Evolutionary conservation across 2,329 filamentous ascomycete genomes (phyloP).

Genomic region (Trichoderma aggressivum): DNA sequence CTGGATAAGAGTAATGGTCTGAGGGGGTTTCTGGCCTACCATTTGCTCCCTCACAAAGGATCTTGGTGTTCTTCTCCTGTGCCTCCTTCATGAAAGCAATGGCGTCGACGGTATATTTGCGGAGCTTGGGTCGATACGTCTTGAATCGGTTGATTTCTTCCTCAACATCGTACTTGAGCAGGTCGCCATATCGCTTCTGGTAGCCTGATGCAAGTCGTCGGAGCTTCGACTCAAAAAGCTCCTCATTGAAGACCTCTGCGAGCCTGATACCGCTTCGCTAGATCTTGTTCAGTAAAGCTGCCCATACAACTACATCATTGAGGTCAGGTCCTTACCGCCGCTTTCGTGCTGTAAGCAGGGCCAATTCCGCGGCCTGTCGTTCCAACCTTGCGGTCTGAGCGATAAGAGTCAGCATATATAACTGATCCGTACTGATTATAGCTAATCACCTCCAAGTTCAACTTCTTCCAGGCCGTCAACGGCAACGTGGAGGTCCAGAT

Average conservation of each 20-base stretch:
- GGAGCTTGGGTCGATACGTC: conserved; percentile 54
- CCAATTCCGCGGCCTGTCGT: conserved; percentile 41
- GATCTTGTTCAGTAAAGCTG: conserved; percentile 22
- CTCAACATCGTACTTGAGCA: conserved; percentile 64
- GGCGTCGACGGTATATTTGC: conserved; percentile 63
- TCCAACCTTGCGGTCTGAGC: conserved; percentile 31
- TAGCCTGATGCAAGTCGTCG: conserved; percentile 55
- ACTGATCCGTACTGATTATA: not conserved
- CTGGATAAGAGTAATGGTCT: not conserved
- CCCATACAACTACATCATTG: not conserved
- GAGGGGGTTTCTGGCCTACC: conserved; percentile 8
- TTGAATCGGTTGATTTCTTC: conserved; percentile 64
- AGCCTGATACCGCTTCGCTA: conserved; percentile 64
- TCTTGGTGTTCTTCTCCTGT: conserved; percentile 55
- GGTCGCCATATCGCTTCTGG: conserved; percentile 66
- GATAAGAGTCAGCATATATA: not conserved
- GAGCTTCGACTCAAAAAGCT: conserved; percentile 64
- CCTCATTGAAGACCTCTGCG: conserved; percentile 64
- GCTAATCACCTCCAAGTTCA: conserved; percentile 39
- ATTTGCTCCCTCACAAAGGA: conserved; percentile 64
- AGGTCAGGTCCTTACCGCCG: conserved; percentile 20
- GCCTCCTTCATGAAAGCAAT: conserved; percentile 61
- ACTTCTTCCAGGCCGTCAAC: conserved; percentile 67
- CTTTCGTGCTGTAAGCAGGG: conserved; percentile 33
- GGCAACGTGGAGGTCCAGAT: conserved; percentile 62